A percentile compares a stretch with the other conserved stretches of the same genome.
phyloP scores from a whole-genome alignment of 1,284 basidiomycete genomes.

The Lentinula novae-zelandiae region DNA sequence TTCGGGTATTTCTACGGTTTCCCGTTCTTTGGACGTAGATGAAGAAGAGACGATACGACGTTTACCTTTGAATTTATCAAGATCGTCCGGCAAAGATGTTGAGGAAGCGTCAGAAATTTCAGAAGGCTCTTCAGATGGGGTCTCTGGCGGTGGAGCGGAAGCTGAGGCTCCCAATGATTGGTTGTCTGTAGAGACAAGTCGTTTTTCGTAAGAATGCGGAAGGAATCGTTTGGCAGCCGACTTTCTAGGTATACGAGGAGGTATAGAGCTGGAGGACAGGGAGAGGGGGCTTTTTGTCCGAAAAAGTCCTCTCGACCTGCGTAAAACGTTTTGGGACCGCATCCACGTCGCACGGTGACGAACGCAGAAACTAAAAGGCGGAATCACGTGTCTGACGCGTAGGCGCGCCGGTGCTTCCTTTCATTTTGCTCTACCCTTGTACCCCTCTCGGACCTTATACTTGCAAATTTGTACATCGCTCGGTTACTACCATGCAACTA shows the following conservation, averaged over 20 bases:
- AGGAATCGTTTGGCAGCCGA: conserved; percentile 19
- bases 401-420: background rate
- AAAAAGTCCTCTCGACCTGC: conserved; percentile 46
- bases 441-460: too few relatives aligned
- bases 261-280: conserved; percentile 30
- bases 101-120: conserved; percentile 8
- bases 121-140: conserved; percentile 20
- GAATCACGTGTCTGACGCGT: background rate
- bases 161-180: conserved; percentile 13
- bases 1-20: conserved; percentile 45
- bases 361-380: background rate
- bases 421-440: background rate
- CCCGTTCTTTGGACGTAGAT: conserved; percentile 30
- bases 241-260: conserved; percentile 31
- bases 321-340: conserved; percentile 52
- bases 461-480: background rate
- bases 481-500: too few relatives aligned
- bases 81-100: conserved; percentile 30
- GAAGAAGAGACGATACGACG: conserved; percentile 27
- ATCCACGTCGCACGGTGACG: conserved; percentile 30
- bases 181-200: conserved; percentile 12
- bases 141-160: conserved; percentile 15
- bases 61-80: conserved; percentile 41
- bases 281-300: conserved; percentile 32
- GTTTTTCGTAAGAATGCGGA: conserved; percentile 1